These are phyloP conservation scores for Isatis lusitanica DNA, from an alignment of 441 rosid genomes.

Conservation along the genomic window DNA sequence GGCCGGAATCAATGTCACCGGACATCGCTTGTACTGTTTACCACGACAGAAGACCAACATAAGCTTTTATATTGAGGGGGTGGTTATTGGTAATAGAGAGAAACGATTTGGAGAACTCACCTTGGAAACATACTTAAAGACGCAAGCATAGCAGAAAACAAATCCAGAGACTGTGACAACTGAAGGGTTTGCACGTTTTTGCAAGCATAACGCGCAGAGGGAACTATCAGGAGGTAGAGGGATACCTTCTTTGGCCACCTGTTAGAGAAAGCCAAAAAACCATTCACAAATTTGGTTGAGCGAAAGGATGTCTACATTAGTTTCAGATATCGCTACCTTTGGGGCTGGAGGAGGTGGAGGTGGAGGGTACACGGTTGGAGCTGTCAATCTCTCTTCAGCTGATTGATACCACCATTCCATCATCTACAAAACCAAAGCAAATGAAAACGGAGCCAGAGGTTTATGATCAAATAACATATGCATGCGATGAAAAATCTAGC, in stretches of 20 bases:
- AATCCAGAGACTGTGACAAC: conserved; percentile 91
- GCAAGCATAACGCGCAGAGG: conserved; percentile 88
- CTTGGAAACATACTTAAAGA: conserved; percentile 90
- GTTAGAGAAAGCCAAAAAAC: conserved; percentile 8
- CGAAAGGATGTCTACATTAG: not conserved
- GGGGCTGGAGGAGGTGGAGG: conserved; percentile 99
- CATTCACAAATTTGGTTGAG: not conserved
- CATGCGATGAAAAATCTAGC: not conserved
- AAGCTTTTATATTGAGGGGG: not conserved
- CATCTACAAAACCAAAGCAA: conserved; percentile 53
- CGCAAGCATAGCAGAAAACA: conserved; percentile 94
- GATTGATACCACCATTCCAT: conserved; percentile 99
- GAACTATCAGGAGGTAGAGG: conserved; percentile 75
- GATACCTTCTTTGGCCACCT: conserved; percentile 93
- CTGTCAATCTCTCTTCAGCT: conserved; percentile 98
- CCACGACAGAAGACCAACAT: conserved; percentile 10
- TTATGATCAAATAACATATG: not conserved
- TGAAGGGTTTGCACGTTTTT: conserved; percentile 97
- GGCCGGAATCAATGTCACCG: conserved; percentile 80
- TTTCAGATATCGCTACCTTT: conserved; percentile 43
- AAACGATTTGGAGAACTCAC: conserved; percentile 42
- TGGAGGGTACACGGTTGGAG: conserved; percentile 95
- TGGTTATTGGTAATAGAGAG: not conserved
- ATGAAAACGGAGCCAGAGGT: not conserved
- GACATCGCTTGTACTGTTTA: conserved; percentile 90